These are phyloP conservation scores for Leccinum variabile DNA, from an alignment of 1,284 basidiomycete species.

Conservation along the genomic window DNA sequence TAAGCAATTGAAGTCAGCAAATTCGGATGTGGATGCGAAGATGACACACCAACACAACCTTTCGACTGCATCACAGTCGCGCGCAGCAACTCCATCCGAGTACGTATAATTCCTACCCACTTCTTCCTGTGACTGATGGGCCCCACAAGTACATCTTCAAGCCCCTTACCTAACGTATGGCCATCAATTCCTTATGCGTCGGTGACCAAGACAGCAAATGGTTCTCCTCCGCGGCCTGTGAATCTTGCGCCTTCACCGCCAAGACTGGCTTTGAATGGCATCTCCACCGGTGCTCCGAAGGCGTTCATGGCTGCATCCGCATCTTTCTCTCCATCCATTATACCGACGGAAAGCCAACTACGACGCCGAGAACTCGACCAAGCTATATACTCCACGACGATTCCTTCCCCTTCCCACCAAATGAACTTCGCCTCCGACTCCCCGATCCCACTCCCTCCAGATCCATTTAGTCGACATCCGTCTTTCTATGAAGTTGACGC, in stretches of 20 bases:
- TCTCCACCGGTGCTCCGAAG: constrained; percentile 57
- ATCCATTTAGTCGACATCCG: constrained; percentile 73
- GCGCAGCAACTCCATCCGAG: constrained; percentile 11
- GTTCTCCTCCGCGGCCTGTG: constrained; percentile 19
- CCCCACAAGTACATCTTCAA: constrained; percentile 10
- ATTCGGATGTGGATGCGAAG: constrained; percentile 42
- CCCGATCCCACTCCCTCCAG: constrained; percentile 71
- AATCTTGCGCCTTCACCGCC: constrained; percentile 50
- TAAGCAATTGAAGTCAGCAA: constrained; percentile 49
- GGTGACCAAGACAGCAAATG: constrained; percentile 13
- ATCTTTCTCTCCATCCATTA: constrained; percentile 29
- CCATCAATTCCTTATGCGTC: constrained; percentile 47
- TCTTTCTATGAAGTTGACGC: constrained; percentile 43
- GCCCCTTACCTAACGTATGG: constrained; percentile 38
- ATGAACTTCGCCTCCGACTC: constrained; percentile 39
- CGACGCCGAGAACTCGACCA: constrained; percentile 55
- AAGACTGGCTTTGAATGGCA: constrained; percentile 63
- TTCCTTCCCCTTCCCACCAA: constrained; percentile 28
- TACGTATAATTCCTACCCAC: constrained; percentile 20
- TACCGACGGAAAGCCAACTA: constrained; percentile 50
- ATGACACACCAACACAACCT: constrained; percentile 16
- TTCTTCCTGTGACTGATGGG: constrained; percentile 17
- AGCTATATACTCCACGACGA: constrained; percentile 44
- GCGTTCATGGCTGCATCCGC: constrained; percentile 38
- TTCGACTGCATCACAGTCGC: constrained; percentile 29